Conservation (phyloP, 2,329 filamentous ascomycete genomes). For the Byssoonygena ceratinophila region DNA sequence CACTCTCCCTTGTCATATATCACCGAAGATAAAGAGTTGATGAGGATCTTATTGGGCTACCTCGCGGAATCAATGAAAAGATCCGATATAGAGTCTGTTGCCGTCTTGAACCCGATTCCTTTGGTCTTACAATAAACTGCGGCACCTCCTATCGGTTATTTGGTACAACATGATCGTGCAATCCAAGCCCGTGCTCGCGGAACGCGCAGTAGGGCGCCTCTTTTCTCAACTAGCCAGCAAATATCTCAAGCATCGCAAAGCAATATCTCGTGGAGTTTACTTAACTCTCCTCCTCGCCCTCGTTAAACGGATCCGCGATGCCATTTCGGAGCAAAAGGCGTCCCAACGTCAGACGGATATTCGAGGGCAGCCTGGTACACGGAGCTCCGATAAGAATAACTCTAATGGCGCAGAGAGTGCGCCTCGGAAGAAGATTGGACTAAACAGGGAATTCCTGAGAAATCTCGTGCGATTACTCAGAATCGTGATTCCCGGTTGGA, state of each 20-base stretch:
- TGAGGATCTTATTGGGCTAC: background rate
- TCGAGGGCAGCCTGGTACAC: conserved; percentile 43
- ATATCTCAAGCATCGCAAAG: conserved; percentile 69
- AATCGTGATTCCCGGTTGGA: conserved; percentile 85
- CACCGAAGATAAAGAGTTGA: background rate
- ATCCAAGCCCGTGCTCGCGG: conserved; percentile 58
- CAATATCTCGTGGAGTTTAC: conserved; percentile 75
- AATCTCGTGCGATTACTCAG: conserved; percentile 65
- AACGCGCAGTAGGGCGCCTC: conserved; percentile 55
- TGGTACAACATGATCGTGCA: conserved; percentile 61
- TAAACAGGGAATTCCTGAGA: conserved; percentile 78
- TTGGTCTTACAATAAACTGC: background rate
- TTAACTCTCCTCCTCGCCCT: conserved; percentile 70
- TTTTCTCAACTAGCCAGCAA: conserved; percentile 57
- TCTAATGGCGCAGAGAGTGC: conserved; percentile 16
- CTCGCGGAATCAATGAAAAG: background rate
- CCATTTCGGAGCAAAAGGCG: conserved; percentile 85
- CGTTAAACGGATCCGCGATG: conserved; percentile 77
- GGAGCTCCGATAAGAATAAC: conserved; percentile 20
- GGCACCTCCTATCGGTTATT: background rate
- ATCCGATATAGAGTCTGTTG: background rate
- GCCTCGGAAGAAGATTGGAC: conserved; percentile 67
- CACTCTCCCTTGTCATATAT: background rate
- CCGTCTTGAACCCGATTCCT: background rate
- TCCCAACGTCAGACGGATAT: conserved; percentile 56